Conservation (phyloP, 2,329 filamentous ascomycete genomes). For the Sporothrix dimorphospora region DNA sequence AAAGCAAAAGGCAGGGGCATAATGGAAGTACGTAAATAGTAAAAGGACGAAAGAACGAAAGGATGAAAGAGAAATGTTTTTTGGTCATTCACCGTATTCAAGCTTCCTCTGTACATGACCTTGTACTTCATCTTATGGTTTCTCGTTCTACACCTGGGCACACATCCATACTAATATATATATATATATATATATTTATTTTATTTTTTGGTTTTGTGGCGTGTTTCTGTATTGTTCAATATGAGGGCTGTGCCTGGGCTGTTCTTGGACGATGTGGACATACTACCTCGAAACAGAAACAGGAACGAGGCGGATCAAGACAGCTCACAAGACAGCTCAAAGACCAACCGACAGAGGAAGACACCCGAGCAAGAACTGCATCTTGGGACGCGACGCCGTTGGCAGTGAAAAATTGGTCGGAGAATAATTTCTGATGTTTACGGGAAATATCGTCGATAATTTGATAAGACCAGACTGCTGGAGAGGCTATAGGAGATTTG, state of each 20-base stretch:
- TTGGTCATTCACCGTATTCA: background rate
- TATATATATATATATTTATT: too few relatives aligned
- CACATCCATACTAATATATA: too few relatives aligned
- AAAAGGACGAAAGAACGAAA: too few relatives aligned
- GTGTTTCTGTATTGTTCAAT: background rate
- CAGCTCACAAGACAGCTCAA: background rate
- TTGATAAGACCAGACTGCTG: background rate
- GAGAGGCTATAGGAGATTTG: background rate
- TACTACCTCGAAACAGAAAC: conserved; percentile 5
- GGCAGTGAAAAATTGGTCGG: background rate
- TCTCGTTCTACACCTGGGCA: background rate
- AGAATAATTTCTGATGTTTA: background rate
- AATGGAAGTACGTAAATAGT: background rate
- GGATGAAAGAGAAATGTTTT: too few relatives aligned
- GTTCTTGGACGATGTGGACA: background rate
- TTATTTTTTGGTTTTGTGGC: too few relatives aligned
- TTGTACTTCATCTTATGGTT: background rate
- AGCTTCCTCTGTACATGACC: background rate
- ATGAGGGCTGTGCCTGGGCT: background rate
- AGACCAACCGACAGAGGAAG: background rate
- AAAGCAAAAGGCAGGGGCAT: background rate
- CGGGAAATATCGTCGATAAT: background rate
- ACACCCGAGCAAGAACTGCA: background rate
- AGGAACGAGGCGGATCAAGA: conserved; percentile 1
- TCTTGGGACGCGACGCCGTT: background rate